These are phyloP conservation scores for Lactarius quietus DNA, from an alignment of 768 basidiomycete genomes.

Conservation along the genomic window DNA sequence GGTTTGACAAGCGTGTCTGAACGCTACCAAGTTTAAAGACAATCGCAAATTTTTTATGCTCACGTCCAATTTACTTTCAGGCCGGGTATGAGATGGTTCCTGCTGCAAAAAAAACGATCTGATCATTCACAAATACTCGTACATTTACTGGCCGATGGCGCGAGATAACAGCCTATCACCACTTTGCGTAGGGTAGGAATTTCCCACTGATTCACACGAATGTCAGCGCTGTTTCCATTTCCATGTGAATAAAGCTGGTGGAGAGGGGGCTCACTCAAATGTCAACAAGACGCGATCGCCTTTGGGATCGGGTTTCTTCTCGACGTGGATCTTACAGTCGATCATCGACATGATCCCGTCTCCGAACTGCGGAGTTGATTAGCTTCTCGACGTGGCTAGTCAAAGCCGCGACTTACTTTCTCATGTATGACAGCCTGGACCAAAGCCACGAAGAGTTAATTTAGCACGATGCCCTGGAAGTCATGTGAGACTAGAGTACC, in stretches of 20 bases:
- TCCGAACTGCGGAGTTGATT: constrained; percentile 51
- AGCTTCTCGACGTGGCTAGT: neutral
- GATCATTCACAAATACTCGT: neutral
- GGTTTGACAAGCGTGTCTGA: neutral
- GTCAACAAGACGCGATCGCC: constrained; percentile 77
- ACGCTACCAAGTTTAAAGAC: neutral
- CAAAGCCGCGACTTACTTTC: constrained; percentile 42
- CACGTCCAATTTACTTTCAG: neutral
- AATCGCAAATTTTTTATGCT: neutral
- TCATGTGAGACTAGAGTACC: constrained; percentile 36
- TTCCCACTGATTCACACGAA: constrained; percentile 52
- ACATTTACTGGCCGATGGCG: neutral
- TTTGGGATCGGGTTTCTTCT: constrained; percentile 69
- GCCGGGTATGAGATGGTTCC: neutral
- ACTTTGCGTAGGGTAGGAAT: constrained; percentile 69
- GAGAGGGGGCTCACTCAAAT: constrained; percentile 57
- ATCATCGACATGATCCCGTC: constrained; percentile 91
- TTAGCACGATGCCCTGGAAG: neutral
- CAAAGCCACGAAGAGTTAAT: neutral
- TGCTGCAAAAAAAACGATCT: neutral
- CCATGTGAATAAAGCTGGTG: constrained; percentile 3
- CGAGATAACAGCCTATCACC: constrained; percentile 37
- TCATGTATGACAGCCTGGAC: constrained; percentile 69
- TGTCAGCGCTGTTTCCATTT: neutral
- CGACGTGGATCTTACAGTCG: constrained; percentile 67